Percentiles rank a stretch among this genome's conserved stretches.
phyloP scores from a whole-genome alignment of 2,329 filamentous ascomycete species.

The Pseudogymnoascus destructans region DNA sequence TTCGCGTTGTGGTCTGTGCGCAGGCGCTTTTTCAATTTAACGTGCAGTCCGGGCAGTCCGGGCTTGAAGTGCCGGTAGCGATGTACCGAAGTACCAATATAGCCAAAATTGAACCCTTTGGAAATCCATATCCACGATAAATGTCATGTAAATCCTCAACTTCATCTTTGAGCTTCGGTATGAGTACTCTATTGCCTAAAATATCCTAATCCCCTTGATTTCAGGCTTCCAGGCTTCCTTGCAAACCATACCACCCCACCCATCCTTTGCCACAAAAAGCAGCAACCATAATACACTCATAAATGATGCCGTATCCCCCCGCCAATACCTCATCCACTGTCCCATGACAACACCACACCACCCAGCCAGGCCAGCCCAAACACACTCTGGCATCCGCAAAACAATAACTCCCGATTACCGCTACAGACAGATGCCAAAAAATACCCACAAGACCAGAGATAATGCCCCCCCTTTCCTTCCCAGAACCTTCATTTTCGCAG shows the following conservation, averaged over 20 bases:
- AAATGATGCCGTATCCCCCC: background rate
- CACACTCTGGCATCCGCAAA: background rate
- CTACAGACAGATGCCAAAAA: background rate
- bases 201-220: background rate
- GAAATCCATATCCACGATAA: background rate
- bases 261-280: background rate
- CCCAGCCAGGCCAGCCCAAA: background rate
- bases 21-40: background rate
- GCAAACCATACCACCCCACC: background rate
- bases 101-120: background rate
- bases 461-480: background rate
- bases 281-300: background rate
- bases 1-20: slow-evolving; percentile 1
- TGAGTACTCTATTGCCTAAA: slow-evolving; percentile 1
- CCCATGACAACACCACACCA: background rate
- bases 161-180: background rate
- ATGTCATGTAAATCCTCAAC: background rate
- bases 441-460: background rate
- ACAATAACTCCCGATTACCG: background rate
- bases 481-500: background rate
- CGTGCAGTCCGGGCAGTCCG: background rate
- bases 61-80: background rate
- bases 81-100: background rate
- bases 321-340: background rate
- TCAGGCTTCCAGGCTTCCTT: background rate